A percentile compares a stretch with the other conserved stretches of the same genome.
These are phyloP conservation scores for Cinnamomum micranthum DNA, from an alignment of 164 flowering plant genomes.

Conservation along the genomic window DNA sequence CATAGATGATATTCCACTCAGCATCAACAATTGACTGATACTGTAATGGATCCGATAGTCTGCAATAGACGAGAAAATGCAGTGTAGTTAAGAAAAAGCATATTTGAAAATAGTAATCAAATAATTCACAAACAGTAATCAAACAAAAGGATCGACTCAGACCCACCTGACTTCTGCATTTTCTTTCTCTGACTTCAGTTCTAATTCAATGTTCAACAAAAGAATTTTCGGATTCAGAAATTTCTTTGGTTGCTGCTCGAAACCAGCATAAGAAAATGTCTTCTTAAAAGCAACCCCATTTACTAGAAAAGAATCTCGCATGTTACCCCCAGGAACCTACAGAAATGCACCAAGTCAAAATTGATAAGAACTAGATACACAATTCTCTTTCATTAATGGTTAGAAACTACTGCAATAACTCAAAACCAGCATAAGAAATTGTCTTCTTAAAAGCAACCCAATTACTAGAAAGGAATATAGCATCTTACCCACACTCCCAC, in stretches of 20 bases:
- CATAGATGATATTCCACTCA: constrained; percentile 99
- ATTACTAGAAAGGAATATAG: constrained; percentile 89
- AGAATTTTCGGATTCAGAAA: constrained; percentile 83
- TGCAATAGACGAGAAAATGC: constrained; percentile 22
- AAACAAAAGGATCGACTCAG: neutral
- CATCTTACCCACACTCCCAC: constrained; percentile 71
- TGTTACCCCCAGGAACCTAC: constrained; percentile 95
- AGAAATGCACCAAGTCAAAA: constrained; percentile 8
- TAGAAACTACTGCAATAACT: constrained; percentile 12
- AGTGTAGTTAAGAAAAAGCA: neutral
- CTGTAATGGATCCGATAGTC: constrained; percentile 90
- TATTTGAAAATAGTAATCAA: neutral
- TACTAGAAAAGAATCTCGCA: constrained; percentile 96
- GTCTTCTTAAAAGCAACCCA: constrained; percentile 98
- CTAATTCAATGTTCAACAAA: constrained; percentile 82
- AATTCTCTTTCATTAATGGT: no score
- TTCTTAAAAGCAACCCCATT: constrained; percentile 96
- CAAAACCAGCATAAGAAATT: constrained; percentile 94
- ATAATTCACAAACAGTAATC: neutral
- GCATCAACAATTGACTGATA: constrained; percentile 99
- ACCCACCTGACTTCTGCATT: constrained; percentile 95
- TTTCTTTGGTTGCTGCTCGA: constrained; percentile 98
- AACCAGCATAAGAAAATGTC: constrained; percentile 95
- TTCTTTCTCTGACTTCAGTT: constrained; percentile 97
- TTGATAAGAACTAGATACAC: no score